phyloP scores from a whole-genome alignment of 192 early-diverging fungal genomes.

The Entophlyctis luteolus region DNA sequence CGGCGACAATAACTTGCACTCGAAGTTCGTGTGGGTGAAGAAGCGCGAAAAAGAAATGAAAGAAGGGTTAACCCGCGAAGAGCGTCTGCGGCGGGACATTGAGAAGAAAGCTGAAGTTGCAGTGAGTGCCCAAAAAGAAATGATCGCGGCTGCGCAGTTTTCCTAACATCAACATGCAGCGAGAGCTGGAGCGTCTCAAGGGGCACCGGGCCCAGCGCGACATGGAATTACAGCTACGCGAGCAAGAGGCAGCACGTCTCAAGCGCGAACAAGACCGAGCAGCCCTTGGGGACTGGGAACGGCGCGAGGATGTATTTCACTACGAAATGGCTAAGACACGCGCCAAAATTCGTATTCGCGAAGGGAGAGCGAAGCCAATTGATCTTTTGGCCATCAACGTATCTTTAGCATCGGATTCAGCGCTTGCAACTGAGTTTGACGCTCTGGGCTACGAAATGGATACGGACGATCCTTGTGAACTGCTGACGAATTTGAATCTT shows the following conservation, averaged over 20 bases:
- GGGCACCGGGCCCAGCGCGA: conserved; percentile 79
- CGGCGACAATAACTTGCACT: conserved; percentile 70
- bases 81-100: conserved; percentile 50
- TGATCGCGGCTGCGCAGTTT: too few species aligned
- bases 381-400: conserved; percentile 91
- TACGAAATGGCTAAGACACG: conserved; percentile 83
- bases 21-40: conserved; percentile 93
- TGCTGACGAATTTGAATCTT: conserved; percentile 65
- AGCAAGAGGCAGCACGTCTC: conserved; percentile 67
- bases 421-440: conserved; percentile 66
- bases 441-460: conserved; percentile 77
- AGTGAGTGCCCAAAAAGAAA: conserved; percentile 4
- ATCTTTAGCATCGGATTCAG: conserved; percentile 65
- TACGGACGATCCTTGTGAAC: conserved; percentile 80
- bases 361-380: conserved; percentile 82
- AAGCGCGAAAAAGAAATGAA: conserved; percentile 80
- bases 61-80: conserved; percentile 55
- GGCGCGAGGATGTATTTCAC: conserved; percentile 90
- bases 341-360: conserved; percentile 88
- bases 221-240: conserved; percentile 69
- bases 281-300: conserved; percentile 94
- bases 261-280: conserved; percentile 82
- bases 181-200: conserved; percentile 79
- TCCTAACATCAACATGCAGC: too few species aligned
- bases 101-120: conserved; percentile 56